These are phyloP conservation scores for Athelia sp. DNA, from an alignment of 1,284 basidiomycete genomes.

Conservation along the genomic window DNA sequence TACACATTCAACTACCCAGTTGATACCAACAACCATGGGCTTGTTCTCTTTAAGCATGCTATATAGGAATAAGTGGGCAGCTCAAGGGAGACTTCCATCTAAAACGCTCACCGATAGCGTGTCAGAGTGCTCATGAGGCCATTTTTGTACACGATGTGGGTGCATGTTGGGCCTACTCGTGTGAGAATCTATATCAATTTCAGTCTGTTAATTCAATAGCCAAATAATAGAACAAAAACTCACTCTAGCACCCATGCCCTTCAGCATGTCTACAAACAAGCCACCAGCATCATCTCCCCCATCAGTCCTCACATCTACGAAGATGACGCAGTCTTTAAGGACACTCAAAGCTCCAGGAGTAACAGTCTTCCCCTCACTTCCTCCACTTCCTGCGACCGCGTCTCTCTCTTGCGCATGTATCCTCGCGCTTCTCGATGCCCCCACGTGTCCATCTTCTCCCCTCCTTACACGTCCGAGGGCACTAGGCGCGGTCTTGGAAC, in stretches of 20 bases:
- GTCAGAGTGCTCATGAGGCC: constrained; percentile 75
- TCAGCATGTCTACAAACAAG: constrained; percentile 85
- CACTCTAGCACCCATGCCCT: constrained; percentile 79
- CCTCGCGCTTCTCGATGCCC: constrained; percentile 2
- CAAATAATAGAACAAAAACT: constrained; percentile 16
- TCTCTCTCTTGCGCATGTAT: constrained; percentile 12
- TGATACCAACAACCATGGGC: constrained; percentile 79
- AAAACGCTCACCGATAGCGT: constrained; percentile 54
- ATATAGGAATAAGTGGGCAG: neutral
- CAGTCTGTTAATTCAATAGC: neutral
- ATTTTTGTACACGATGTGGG: constrained; percentile 90
- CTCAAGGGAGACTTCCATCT: neutral
- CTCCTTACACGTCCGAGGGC: constrained; percentile 16
- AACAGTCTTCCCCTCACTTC: constrained; percentile 28
- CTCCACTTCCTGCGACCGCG: constrained; percentile 15
- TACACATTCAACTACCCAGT: constrained; percentile 88
- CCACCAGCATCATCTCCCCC: constrained; percentile 82
- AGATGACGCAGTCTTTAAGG: constrained; percentile 77
- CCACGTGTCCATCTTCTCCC: constrained; percentile 4
- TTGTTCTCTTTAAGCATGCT: constrained; percentile 64
- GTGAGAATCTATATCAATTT: constrained; percentile 55
- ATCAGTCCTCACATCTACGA: constrained; percentile 85
- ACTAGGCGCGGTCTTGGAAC: constrained; percentile 13
- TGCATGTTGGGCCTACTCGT: constrained; percentile 72
- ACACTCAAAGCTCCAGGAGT: constrained; percentile 27